Evolutionary conservation across 83 land plant species (phyloP).

Genomic region (Diphasiastrum complanatum): DNA sequence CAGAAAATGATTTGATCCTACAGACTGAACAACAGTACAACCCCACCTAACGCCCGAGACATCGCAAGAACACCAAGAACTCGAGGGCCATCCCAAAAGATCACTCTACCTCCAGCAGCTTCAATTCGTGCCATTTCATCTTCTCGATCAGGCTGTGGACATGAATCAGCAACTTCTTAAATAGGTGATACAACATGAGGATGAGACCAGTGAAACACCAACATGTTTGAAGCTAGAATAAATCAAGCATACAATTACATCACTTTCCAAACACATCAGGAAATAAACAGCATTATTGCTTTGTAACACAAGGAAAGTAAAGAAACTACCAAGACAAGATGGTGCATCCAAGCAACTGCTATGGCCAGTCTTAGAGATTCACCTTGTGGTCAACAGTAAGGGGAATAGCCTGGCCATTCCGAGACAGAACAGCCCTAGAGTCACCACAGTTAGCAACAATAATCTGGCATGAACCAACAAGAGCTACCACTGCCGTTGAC

Average conservation of each 20-base stretch:
- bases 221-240: too few relatives aligned
- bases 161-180: too few relatives aligned
- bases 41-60: constrained; percentile 63
- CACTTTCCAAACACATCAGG: too few relatives aligned
- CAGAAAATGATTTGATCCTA: background rate
- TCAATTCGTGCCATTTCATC: constrained; percentile 59
- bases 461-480: constrained; percentile 37
- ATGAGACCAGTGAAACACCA: too few relatives aligned
- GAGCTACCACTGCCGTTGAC: constrained; percentile 57
- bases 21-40: background rate
- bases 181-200: too few relatives aligned
- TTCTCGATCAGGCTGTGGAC: constrained; percentile 57
- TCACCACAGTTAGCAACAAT: constrained; percentile 67
- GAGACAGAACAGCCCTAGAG: constrained; percentile 26
- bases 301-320: too few relatives aligned
- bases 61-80: constrained; percentile 64
- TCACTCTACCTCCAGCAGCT: constrained; percentile 59
- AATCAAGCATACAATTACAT: too few relatives aligned
- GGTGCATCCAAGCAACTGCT: too few relatives aligned
- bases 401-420: constrained; percentile 38
- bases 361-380: too few relatives aligned
- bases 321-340: background rate
- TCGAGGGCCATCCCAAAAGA: constrained; percentile 45
- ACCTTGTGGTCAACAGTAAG: constrained; percentile 68
- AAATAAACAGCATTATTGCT: too few relatives aligned